These are phyloP conservation scores for Paramecium biaurelia DNA, from an alignment of 73 alveolate genomes.

Conservation along the genomic window DNA sequence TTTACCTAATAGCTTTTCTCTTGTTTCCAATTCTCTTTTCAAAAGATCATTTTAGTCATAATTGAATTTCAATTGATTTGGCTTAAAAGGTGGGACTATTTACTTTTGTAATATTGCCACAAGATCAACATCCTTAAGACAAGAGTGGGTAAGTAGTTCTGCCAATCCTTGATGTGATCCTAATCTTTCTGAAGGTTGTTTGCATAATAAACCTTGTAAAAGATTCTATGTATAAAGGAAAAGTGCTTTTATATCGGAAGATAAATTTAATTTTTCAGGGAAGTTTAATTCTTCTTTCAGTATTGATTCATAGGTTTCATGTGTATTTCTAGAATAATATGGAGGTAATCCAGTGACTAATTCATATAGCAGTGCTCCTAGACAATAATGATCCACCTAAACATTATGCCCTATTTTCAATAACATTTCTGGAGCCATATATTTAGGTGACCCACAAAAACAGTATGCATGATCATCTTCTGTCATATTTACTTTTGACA, in stretches of 20 bases:
- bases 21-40: conserved; percentile 57
- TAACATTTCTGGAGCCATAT: conserved; percentile 76
- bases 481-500: conserved; percentile 67
- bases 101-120: conserved; percentile 41
- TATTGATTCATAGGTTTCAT: conserved; percentile 60
- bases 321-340: conserved; percentile 59
- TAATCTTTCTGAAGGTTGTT: conserved; percentile 85
- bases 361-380: conserved; percentile 74
- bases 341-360: conserved; percentile 75
- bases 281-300: conserved; percentile 61
- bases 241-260: conserved; percentile 57
- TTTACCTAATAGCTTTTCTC: conserved; percentile 41
- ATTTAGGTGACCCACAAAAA: conserved; percentile 80
- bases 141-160: conserved; percentile 60
- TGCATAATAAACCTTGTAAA: conserved; percentile 73
- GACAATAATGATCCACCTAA: conserved; percentile 69
- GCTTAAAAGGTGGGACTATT: conserved; percentile 58
- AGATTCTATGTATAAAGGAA: conserved; percentile 28
- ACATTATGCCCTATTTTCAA: conserved; percentile 69
- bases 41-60: conserved; percentile 50
- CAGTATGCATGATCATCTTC: conserved; percentile 65
- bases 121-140: conserved; percentile 56
- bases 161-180: conserved; percentile 69
- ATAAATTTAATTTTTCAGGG: conserved; percentile 61
- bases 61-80: conserved; percentile 53